Base-by-base conservation (phyloP, 345 rosid genomes). In the Lumnitzera racemosa region DNA sequence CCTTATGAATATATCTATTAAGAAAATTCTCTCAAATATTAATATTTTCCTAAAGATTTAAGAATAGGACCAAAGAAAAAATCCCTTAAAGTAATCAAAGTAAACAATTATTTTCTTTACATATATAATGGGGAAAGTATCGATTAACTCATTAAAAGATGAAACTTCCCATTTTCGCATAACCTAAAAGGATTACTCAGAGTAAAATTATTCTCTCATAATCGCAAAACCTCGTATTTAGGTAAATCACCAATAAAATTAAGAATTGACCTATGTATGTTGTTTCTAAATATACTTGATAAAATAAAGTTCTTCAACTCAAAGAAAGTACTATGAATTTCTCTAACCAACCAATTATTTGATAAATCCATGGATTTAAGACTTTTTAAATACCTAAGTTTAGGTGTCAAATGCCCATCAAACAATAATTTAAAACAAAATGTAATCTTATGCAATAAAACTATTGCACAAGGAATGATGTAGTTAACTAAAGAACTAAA, bases 121-220 rank as follows among this genome's bases (percentile, higher is more conserved):
- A 91, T 83, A 91, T 61, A 16, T 78, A 70, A 17, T 84, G 85
- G 47, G 96, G 96, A 51, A 91, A 67, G 67, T 70, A 13, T 95
- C 95, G 11, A 91, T 91, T 53, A 91, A 73, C 61, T 88, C 88
- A 58, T 91, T 91, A 5, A 96, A 86, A 1, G 98, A 88, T 24
- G 57, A 17, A 88, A 80, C 54, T 76, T 83, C 24, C 88, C 89
- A 55, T 86, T 91, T 24, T 67, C 74, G 13, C 98, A 96, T 23
- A 91, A 41, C 11, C 70, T 74, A 62, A 67, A 80, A 12, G 96
- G 95, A 49, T 88, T 82, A 36, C 74, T 84, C 31, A 86, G 91
- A 5, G 98, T 88, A 76, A 91, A 86, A 61, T 88, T 88, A 55
- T 91, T 91, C 48, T 88, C 98, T 96, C 98, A 91, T 20, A 91